Conservation (phyloP, 768 basidiomycete species). For the Candolleomyces aberdarensis region DNA sequence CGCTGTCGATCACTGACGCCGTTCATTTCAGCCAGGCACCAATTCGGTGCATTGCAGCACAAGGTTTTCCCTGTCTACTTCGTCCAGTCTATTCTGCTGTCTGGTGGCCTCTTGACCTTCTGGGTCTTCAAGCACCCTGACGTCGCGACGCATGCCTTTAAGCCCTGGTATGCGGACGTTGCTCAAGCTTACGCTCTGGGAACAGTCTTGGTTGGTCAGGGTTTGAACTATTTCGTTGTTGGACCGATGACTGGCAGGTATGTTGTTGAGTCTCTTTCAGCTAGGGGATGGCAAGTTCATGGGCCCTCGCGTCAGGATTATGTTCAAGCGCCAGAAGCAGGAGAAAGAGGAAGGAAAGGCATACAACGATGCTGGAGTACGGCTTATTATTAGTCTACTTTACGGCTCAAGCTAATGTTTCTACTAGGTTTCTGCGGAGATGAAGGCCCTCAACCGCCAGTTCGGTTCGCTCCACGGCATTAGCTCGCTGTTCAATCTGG, state of each 20-base stretch:
- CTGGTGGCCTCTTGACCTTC: constrained; percentile 49
- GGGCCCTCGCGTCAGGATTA: constrained; percentile 44
- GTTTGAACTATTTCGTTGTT: constrained; percentile 63
- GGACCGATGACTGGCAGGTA: constrained; percentile 72
- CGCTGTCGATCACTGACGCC: not conserved
- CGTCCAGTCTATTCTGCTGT: constrained; percentile 50
- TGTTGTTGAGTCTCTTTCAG: constrained; percentile 15
- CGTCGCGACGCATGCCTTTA: constrained; percentile 44
- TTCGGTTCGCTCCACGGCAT: constrained; percentile 70
- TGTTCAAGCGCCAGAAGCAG: constrained; percentile 68
- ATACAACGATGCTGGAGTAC: constrained; percentile 63
- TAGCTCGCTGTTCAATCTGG: constrained; percentile 64
- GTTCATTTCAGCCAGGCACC: constrained; percentile 52
- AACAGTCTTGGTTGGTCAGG: constrained; percentile 45
- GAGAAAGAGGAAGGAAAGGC: constrained; percentile 73
- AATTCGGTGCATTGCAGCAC: constrained; percentile 74
- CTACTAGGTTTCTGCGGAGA: constrained; percentile 56
- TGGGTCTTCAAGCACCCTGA: constrained; percentile 60
- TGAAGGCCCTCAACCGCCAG: constrained; percentile 65
- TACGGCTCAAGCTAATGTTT: constrained; percentile 3
- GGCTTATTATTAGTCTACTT: constrained; percentile 18
- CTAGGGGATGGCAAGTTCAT: not conserved
- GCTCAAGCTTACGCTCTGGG: constrained; percentile 60
- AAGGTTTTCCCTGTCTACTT: constrained; percentile 78
- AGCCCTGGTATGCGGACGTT: constrained; percentile 55